These are phyloP conservation scores for Parastagonospora avenae DNA, from an alignment of 2,329 filamentous ascomycete genomes.

Conservation along the genomic window DNA sequence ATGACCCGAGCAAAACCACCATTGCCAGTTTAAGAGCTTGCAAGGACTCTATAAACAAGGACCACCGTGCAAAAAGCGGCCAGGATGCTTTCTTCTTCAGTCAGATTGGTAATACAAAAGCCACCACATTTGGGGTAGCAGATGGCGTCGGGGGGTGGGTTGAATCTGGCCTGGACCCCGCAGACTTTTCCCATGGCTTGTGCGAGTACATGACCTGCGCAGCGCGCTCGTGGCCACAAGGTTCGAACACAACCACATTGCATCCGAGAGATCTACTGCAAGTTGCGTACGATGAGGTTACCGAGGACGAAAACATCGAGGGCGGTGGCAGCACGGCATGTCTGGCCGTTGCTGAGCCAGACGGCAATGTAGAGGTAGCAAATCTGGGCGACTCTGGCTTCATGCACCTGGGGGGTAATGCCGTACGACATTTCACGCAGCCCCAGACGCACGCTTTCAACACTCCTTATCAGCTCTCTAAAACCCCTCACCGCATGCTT, in stretches of 20 bases:
- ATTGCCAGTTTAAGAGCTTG: slow-evolving; percentile 33
- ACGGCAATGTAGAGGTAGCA: slow-evolving; percentile 82
- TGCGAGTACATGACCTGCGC: slow-evolving; percentile 90
- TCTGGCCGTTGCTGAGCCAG: slow-evolving; percentile 74
- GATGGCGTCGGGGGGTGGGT: slow-evolving; percentile 97
- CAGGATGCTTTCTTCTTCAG: slow-evolving; percentile 96
- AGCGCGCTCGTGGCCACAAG: slow-evolving; percentile 64
- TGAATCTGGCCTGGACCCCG: slow-evolving; percentile 89
- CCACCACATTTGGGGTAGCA: slow-evolving; percentile 84
- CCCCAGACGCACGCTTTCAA: slow-evolving; percentile 98
- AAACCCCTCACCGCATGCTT: slow-evolving; percentile 80
- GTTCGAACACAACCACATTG: slow-evolving; percentile 49
- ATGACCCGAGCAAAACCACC: slow-evolving; percentile 32
- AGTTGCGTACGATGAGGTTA: slow-evolving; percentile 80
- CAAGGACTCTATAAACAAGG: slow-evolving; percentile 55
- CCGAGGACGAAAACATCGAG: slow-evolving; percentile 71
- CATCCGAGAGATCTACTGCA: slow-evolving; percentile 76
- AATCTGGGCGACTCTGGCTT: slow-evolving; percentile 97
- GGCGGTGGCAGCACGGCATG: slow-evolving; percentile 93
- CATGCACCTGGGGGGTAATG: slow-evolving; percentile 82
- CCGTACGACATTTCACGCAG: slow-evolving; percentile 79
- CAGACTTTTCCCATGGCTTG: slow-evolving; percentile 91
- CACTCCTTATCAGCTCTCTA: slow-evolving; percentile 91
- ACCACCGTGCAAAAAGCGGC: slow-evolving; percentile 74
- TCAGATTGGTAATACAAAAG: slow-evolving; percentile 71